Evolutionary conservation across 2,329 filamentous ascomycete species (phyloP), one percentile per base, ranked within the genome.

Genomic region (Scedosporium aurantiacum): DNA sequence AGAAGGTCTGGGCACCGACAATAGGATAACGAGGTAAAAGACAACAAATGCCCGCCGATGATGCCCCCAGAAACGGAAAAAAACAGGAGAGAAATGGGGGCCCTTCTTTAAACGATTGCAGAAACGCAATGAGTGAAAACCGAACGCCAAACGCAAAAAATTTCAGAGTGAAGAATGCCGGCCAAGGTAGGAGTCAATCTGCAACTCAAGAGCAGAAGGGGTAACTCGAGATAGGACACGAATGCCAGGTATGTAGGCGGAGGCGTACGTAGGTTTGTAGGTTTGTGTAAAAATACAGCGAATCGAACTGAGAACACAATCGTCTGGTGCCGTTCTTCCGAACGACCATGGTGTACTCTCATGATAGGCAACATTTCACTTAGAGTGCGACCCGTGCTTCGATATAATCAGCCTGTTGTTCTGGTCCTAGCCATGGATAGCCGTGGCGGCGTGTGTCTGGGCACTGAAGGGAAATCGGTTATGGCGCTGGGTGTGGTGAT

Each of bases 391-490:
- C 21, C 50, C 50, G 21, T 54, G 50, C 50, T 54, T 54, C 50
- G 50, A 54, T 8, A 54, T 23, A 23, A 54, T 54, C 50, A 54
- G 50, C 50, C 50, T 54, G 10, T 16, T 54, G 50, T 54, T 54
- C 50, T 52, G 58, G 37, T 60, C 32, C 58, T 60, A 77, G 60
- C 75, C 73, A 61, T 72, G 71, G 62, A 77, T 84, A 50, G 80
- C 79, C 68, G 79, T 78, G 54, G 78, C 72, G 61, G 77, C 67
- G 70, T 82, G 76, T 68, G 78, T 68, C 62, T 82, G 79, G 60
- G 76, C 65, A 54, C 73, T 72, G 69, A 72, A 76, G 57, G 78
- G 79, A 64, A 82, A 82, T 47, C 60, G 52, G 27, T 47, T 47
- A 32, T 57, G 60, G 21, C 37, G 52, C 37, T 57, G 60, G 18